Percentiles rank a stretch among this genome's conserved stretches.
Evolutionary conservation across 2,329 filamentous ascomycete species (phyloP).

Genomic region (Paracoccidioides lutzii): DNA sequence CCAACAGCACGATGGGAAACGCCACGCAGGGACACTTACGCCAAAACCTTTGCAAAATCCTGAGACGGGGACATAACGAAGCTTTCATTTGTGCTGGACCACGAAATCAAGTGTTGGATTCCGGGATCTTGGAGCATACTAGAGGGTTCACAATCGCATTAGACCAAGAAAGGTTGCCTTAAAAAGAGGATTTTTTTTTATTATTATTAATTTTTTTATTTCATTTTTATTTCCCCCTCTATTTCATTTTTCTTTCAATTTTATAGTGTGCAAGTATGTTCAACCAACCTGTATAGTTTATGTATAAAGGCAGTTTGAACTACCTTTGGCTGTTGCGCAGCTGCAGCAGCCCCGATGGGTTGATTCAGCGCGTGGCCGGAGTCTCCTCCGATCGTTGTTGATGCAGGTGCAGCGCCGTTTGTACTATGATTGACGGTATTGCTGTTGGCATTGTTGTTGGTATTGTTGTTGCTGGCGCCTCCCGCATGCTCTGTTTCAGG

Average conservation of each 20-base stretch:
- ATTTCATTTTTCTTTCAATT: no score
- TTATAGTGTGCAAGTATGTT: slow-evolving; percentile 6
- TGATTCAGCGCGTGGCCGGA: slow-evolving; percentile 15
- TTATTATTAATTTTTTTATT: no score
- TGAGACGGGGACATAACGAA: slow-evolving; percentile 98
- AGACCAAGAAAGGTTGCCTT: not conserved
- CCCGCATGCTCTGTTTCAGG: slow-evolving; percentile 35
- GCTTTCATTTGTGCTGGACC: slow-evolving; percentile 86
- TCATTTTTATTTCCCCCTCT: no score
- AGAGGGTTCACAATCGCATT: slow-evolving; percentile 7
- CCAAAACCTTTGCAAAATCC: slow-evolving; percentile 94
- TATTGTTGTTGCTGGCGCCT: slow-evolving; percentile 20
- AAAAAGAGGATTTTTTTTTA: no score
- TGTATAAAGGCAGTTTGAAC: slow-evolving; percentile 98
- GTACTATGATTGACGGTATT: slow-evolving; percentile 15
- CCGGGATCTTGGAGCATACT: slow-evolving; percentile 93
- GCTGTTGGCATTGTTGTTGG: slow-evolving; percentile 13
- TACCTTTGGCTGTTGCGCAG: slow-evolving; percentile 85
- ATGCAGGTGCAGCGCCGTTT: slow-evolving; percentile 7
- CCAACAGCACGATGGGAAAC: not conserved
- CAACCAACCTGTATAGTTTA: slow-evolving; percentile 85
- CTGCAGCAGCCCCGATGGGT: slow-evolving; percentile 34
- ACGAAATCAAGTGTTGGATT: slow-evolving; percentile 93
- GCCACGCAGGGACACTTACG: slow-evolving; percentile 49
- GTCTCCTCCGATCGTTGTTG: slow-evolving; percentile 3